Base-by-base conservation (phyloP, 768 basidiomycete genomes). In the Phlebiopsis flavidoalba region DNA sequence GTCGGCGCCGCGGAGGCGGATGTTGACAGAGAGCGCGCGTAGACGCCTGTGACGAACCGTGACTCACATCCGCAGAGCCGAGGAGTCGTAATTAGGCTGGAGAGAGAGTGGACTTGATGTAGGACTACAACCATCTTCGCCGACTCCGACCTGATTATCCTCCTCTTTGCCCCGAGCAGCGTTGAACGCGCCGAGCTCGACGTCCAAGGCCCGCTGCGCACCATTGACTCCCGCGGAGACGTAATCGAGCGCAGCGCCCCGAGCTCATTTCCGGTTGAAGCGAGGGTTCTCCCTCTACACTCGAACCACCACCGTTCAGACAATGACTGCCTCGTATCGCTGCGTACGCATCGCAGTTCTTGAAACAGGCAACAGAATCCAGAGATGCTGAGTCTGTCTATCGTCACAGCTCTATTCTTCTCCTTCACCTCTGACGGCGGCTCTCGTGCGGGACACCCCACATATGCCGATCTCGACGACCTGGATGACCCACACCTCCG, bases 381-480 rank as follows among this genome's bases (percentile, higher is more conserved):
- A 31, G 67, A 31, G 67, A 71, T 60, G 77, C 82, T n/a, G 40
- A 82, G 80, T 65, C 74, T 82, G 67, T 80, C 84, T 21, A n/a
- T 85, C 85, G 43, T 79, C 77, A 40, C 89, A 91, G 73, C 91
- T 57, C 83, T 93, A 72, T 93, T 93, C 79, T 93, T 89, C 79
- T 93, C 91, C 19, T 92, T 93, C 73, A 86, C 86, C 49, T 90
- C 89, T 63, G 88, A 90, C 75, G 80, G 85, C 57, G 88, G 80
- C 58, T 84, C 78, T 61, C 80, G 81, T 71, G 74, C 76, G 65
- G 83, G 79, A 61, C 74, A 77, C 68, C 72, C 76, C 62, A n/a
- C 71, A 76, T 64, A 79, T 60, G 72, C 72, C 40, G 83, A 86
- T 69, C 74, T 88, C 48, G 88, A 89, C 70, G 89, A 91, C 76